Evolutionary conservation across 805 yeast species (phyloP).

Genomic region (Wickerhamiella brachini): DNA sequence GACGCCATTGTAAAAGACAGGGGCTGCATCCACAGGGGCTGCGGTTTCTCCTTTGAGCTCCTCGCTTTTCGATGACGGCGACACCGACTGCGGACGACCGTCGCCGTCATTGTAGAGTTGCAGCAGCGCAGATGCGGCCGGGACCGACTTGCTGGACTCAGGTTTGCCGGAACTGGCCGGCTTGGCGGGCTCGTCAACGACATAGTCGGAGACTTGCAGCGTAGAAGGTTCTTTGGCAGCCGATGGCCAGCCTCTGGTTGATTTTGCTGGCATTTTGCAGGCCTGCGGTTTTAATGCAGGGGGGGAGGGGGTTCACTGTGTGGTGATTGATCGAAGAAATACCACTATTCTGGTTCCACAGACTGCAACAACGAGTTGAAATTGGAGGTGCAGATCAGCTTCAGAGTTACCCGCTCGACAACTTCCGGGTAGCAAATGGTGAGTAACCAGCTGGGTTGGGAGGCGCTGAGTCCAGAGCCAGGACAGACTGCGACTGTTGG

Average conservation of each 20-base stretch:
- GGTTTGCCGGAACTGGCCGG: neutral
- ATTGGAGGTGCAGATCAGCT: neutral
- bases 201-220: neutral
- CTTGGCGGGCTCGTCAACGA: neutral
- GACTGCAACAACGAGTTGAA: neutral
- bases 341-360: neutral
- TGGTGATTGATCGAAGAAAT: neutral
- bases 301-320: neutral
- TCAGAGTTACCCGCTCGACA: neutral
- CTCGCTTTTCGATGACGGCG: neutral
- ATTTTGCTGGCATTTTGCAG: neutral
- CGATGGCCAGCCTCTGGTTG: neutral
- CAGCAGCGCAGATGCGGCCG: constrained; percentile 1
- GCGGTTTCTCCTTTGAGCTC: constrained; percentile 3
- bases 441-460: neutral
- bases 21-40: constrained; percentile 1
- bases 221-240: neutral
- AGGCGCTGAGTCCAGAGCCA: no score
- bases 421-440: constrained; percentile 1
- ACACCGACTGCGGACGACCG: neutral
- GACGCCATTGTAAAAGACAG: constrained; percentile 25
- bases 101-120: neutral
- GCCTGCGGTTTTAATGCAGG: neutral
- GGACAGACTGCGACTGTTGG: neutral
- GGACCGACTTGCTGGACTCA: neutral